Base-by-base conservation (phyloP, 805 yeast genomes). In the Hanseniaspora meyeri region DNA sequence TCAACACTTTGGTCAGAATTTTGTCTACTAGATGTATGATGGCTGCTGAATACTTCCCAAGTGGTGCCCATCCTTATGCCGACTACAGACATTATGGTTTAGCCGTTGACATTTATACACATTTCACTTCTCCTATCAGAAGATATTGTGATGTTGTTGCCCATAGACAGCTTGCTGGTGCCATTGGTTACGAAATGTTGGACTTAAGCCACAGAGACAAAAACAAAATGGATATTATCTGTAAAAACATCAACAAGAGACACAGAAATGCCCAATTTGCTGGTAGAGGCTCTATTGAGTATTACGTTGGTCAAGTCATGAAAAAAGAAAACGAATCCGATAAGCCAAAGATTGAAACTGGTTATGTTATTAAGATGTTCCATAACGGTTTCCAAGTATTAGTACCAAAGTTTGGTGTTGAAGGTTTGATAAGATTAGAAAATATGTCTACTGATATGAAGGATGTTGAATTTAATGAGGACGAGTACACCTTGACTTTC, bases 251-350 rank as follows among this genome's bases (percentile, higher is more conserved):
- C 66, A 93, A 93, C 73, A 82, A 78, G 63, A 83, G 96, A 62
- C 99, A 93, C 69, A 81, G 98, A 70, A 93, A 93, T 67, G 98
- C 98, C 0, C 99, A 93, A 71, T 87, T 91, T 74, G 99, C 99
- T 1, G 99, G 98, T 40, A 79, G 99, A 67, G 97, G 98, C 20
- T 86, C 95, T 67, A 87, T 93, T 59, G 98, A 93, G 68, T 93
- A 93, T 71, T 93, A 87, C 65, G 98, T 93, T 51, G 99, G 99
- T 9, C 97, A 93, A 72, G 96, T 91, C 43, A 85, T 93, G 86
- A 86, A 87, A 68, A 53, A 53, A 12, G 43, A 40, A 38, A 49
- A 53, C 39, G 51, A 46, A 20, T 31, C 34, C n/a, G 83, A 82
- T 66, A 83, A 82, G 63, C 89, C 87, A 65, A 74, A 85, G 39